A percentile compares a stretch with the other conserved stretches of the same genome.
phyloP scores from a whole-genome alignment of 1,284 basidiomycete genomes.

The Hemileia vastatrix region DNA sequence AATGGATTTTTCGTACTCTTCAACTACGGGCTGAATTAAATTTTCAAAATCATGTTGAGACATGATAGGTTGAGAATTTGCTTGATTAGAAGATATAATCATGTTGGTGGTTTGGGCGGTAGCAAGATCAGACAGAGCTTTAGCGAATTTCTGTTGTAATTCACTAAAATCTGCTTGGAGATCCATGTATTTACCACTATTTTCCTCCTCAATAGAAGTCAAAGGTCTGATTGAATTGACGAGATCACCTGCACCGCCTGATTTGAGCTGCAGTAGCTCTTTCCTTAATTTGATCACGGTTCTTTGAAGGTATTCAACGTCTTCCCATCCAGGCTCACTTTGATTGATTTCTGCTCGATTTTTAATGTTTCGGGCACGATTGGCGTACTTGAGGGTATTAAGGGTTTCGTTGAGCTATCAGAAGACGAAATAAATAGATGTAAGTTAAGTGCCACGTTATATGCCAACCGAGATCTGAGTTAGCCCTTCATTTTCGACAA shows the following conservation, averaged over 20 bases:
- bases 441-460: no score
- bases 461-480: no score
- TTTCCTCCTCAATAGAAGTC: conserved; percentile 18
- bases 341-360: conserved; percentile 86
- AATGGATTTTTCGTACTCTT: conserved; percentile 97
- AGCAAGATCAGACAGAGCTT: conserved; percentile 16
- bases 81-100: background rate
- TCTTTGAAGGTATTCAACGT: conserved; percentile 87
- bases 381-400: conserved; percentile 96
- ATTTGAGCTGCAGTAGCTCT: conserved; percentile 68
- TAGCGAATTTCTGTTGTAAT: conserved; percentile 15
- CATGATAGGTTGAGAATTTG: background rate
- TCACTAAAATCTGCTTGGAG: conserved; percentile 12
- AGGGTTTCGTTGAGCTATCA: conserved; percentile 67
- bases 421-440: no score
- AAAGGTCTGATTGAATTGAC: conserved; percentile 22
- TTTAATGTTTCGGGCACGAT: conserved; percentile 93
- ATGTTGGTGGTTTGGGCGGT: conserved; percentile 5
- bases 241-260: conserved; percentile 47
- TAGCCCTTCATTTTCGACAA: no score
- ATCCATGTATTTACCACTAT: conserved; percentile 16
- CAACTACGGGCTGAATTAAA: conserved; percentile 35
- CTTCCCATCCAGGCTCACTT: conserved; percentile 96
- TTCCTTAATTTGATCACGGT: conserved; percentile 72
- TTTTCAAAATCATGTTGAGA: conserved; percentile 3